These are phyloP conservation scores for Lactarius indigo DNA, from an alignment of 768 basidiomycete genomes.

Conservation along the genomic window DNA sequence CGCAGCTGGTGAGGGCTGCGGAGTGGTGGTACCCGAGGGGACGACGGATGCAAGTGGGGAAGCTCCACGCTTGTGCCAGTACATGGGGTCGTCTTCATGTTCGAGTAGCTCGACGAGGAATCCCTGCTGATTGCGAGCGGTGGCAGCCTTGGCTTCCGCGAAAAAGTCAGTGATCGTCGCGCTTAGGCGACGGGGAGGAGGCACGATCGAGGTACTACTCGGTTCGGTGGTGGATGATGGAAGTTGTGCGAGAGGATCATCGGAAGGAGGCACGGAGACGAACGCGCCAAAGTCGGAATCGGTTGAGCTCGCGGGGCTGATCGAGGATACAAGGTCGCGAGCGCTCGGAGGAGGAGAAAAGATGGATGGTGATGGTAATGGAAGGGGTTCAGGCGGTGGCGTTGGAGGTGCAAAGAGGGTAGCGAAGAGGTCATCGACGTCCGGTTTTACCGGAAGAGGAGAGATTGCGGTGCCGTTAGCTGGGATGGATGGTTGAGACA, in stretches of 20 bases:
- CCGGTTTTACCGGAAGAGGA: slow-evolving; percentile 9
- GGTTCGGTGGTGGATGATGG: not conserved
- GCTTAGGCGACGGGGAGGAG: not conserved
- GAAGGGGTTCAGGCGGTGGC: slow-evolving; percentile 32
- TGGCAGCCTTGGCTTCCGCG: slow-evolving; percentile 51
- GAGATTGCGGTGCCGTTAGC: slow-evolving; percentile 2
- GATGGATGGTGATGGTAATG: slow-evolving; percentile 14
- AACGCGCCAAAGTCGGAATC: slow-evolving; percentile 59
- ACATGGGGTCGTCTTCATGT: slow-evolving; percentile 70
- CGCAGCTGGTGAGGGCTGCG: slow-evolving; percentile 20
- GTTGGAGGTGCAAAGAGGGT: slow-evolving; percentile 36
- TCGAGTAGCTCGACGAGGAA: slow-evolving; percentile 62
- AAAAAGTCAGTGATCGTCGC: slow-evolving; percentile 38
- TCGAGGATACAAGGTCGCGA: slow-evolving; percentile 15
- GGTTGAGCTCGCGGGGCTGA: slow-evolving; percentile 12
- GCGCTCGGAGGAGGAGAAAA: slow-evolving; percentile 2
- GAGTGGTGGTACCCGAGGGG: slow-evolving; percentile 16
- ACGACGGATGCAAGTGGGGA: not conserved
- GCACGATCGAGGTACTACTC: not conserved
- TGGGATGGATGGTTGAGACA: slow-evolving; percentile 16
- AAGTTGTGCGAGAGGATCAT: slow-evolving; percentile 45
- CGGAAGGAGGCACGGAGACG: slow-evolving; percentile 50
- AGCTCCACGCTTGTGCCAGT: slow-evolving; percentile 33
- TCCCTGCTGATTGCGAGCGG: slow-evolving; percentile 47
- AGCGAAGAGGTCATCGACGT: slow-evolving; percentile 35